phyloP scores from a whole-genome alignment of 2,329 filamentous ascomycete species.

The Xylaria sp. region DNA sequence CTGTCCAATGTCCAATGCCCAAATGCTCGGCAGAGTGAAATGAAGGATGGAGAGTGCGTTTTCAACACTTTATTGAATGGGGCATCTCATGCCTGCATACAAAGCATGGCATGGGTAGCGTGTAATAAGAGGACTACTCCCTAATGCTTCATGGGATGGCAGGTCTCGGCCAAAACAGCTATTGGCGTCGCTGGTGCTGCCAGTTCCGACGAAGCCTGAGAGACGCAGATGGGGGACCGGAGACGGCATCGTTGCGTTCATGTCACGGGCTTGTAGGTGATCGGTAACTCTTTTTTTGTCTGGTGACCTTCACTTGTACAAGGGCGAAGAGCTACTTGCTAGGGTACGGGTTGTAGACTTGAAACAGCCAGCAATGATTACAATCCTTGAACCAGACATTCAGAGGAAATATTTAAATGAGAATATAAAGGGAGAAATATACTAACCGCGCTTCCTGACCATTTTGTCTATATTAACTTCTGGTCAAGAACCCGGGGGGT shows the following conservation, averaged over 20 bases:
- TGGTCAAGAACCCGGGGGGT: slow-evolving; percentile 27
- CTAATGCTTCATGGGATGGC: background rate
- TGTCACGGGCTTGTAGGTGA: slow-evolving; percentile 8
- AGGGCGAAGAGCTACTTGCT: slow-evolving; percentile 29
- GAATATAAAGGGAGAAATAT: slow-evolving; percentile 39
- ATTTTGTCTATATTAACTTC: slow-evolving; percentile 52
- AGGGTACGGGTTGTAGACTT: slow-evolving; percentile 25
- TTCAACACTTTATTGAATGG: slow-evolving; percentile 2
- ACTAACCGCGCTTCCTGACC: slow-evolving; percentile 67
- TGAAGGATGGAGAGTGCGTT: slow-evolving; percentile 21
- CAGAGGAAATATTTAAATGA: slow-evolving; percentile 24
- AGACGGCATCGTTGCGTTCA: slow-evolving; percentile 9
- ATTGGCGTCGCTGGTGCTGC: background rate
- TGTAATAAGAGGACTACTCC: slow-evolving; percentile 18
- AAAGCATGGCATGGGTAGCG: background rate
- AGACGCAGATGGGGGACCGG: background rate
- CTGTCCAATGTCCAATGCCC: slow-evolving; percentile 19
- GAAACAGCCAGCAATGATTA: slow-evolving; percentile 28
- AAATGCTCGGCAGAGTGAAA: slow-evolving; percentile 11
- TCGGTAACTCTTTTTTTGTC: slow-evolving; percentile 10
- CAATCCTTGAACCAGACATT: slow-evolving; percentile 30
- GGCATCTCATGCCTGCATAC: slow-evolving; percentile 5
- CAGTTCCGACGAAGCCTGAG: slow-evolving; percentile 10
- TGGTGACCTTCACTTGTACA: slow-evolving; percentile 28
- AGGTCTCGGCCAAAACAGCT: background rate